phyloP scores from a whole-genome alignment of 164 flowering plant genomes.

The Magnolia sinica region DNA sequence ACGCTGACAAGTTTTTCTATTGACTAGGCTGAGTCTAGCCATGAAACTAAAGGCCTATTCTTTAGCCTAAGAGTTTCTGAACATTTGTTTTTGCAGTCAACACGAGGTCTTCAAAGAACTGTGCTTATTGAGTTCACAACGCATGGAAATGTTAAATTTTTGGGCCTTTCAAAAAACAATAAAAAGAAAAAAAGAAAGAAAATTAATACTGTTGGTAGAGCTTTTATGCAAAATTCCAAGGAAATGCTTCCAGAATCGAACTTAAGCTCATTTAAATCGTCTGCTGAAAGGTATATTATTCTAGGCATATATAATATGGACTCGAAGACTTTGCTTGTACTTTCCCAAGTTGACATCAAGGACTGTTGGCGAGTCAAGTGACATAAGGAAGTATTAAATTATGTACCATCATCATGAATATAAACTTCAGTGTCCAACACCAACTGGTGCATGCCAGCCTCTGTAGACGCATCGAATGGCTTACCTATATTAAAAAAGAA shows the following conservation, averaged over 20 bases:
- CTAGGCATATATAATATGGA: too few species aligned
- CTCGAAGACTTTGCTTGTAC: too few species aligned
- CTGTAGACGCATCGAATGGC: too few species aligned
- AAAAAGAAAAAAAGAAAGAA: not conserved
- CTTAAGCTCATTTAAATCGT: not conserved
- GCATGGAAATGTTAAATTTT: not conserved
- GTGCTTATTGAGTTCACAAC: not conserved
- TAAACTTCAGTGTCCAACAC: too few species aligned
- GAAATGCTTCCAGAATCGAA: not conserved
- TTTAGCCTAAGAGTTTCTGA: not conserved
- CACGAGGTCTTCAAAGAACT: not conserved
- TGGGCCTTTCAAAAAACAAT: not conserved
- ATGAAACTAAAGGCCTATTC: not conserved
- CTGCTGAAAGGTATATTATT: too few species aligned
- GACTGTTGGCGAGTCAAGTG: too few species aligned
- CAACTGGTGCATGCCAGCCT: too few species aligned
- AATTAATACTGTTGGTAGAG: too few species aligned
- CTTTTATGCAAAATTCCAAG: not conserved
- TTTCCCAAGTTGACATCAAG: too few species aligned
- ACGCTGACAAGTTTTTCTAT: not conserved
- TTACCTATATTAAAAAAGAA: too few species aligned
- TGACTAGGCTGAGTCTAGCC: not conserved
- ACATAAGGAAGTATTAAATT: too few species aligned
- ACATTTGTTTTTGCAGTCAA: not conserved
- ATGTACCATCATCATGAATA: too few species aligned